These are phyloP conservation scores for Pelargonium fulgidum DNA, from an alignment of 441 rosid species.

Conservation along the genomic window DNA sequence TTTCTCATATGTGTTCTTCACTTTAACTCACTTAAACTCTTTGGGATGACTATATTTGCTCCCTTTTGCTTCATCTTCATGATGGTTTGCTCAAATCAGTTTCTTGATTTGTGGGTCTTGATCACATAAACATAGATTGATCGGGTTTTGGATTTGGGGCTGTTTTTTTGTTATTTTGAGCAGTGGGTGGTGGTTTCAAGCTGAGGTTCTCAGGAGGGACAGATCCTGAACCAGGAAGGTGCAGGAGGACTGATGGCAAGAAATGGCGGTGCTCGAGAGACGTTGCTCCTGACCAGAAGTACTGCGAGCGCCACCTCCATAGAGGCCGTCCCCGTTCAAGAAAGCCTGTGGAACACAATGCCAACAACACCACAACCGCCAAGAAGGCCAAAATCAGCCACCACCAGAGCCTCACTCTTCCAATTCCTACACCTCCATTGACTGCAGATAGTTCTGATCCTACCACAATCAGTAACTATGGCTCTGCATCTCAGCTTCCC, in stretches of 20 bases:
- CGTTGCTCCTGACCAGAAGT: constrained; percentile 26
- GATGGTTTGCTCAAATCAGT: background rate
- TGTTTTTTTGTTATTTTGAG: background rate
- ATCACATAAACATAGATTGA: too few species aligned
- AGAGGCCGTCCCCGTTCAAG: constrained; percentile 32
- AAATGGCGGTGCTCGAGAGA: constrained; percentile 27
- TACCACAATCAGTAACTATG: background rate
- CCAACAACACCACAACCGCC: constrained; percentile 1
- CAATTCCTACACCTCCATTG: background rate
- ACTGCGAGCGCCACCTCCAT: constrained; percentile 25
- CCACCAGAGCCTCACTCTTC: background rate
- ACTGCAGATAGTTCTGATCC: background rate
- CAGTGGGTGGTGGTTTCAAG: constrained; percentile 19
- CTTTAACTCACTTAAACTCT: too few species aligned
- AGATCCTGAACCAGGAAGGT: constrained; percentile 28
- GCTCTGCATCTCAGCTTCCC: background rate
- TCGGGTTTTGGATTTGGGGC: background rate
- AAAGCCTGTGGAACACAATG: constrained; percentile 28
- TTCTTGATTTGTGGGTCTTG: background rate
- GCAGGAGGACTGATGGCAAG: constrained; percentile 27
- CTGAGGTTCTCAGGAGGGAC: constrained; percentile 17
- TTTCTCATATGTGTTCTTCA: background rate
- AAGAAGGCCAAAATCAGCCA: constrained; percentile 13
- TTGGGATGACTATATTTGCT: background rate
- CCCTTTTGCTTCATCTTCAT: background rate